Base-by-base conservation (phyloP, 1,139 yeast genomes). In the Saccharomycopsis hybrid region DNA sequence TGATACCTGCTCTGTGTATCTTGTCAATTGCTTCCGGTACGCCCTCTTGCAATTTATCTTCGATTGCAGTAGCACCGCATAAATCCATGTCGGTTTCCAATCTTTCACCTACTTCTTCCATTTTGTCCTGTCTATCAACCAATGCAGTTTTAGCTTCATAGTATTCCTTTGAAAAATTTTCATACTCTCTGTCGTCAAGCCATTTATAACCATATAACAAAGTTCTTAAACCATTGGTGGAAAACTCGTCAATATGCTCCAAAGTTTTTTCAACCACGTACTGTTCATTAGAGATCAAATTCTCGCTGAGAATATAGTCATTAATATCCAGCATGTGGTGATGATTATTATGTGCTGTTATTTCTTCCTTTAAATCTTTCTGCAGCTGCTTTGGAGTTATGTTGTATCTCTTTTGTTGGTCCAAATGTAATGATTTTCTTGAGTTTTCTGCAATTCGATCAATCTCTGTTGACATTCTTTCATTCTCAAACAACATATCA, bases 1-100 rank as follows among this genome's bases (percentile, higher is more conserved):
- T 87, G 52, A 92, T 89, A 3, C 96, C 96, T 0, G 98, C 98
- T 55, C 95, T 74, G 59, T 96, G 78, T 40, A 94, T 74, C 62
- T 88, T 89, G 53, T 89, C 97, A 56, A 92, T 90, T 0, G 97
- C 80, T 53, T 89, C 96, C 29, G 97, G 85, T 1, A 94, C 98
- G 9, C 98, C 99, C 43, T 84, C 86, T 66, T 94, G 99, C 44
- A 94, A 72, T 62, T 92, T 94, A 62, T 94, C 99, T 64, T 94
- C 99, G 56, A 94, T 92, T 0, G 97, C 98, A 2, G 97, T 89
- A 2, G 96, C 97, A 5, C 98, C 98, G 11, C 84, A 65, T 24
- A 92, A 68, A 51, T 77, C 82, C 43, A 92, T 69, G 32, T 76
- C 73, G 9, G 64, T 66, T 64, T 94, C 99, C 51, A 92, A 71